Evolutionary conservation across 2,329 filamentous ascomycete genomes (phyloP).

Genomic region (Penicillium sp.): DNA sequence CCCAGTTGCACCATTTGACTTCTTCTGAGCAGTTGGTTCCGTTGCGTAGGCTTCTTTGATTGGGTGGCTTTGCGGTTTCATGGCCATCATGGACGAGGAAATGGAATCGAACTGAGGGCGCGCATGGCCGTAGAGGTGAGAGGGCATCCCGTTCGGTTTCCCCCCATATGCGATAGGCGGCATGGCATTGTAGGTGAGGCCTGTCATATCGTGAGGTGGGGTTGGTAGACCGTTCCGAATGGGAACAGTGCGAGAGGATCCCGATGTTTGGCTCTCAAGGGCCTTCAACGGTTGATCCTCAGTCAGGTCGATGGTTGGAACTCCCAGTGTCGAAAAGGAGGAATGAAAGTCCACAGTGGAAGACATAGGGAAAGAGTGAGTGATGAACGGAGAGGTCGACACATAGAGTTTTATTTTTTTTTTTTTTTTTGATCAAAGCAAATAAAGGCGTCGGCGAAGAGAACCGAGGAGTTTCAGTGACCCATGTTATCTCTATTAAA

Average conservation of each 20-base stretch:
- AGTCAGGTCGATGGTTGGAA: conserved; percentile 28
- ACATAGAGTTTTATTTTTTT: conserved; percentile 10
- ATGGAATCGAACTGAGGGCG: conserved; percentile 25
- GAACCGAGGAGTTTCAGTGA: conserved; percentile 16
- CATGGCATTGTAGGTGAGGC: conserved; percentile 40
- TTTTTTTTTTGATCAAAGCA: conserved; percentile 7
- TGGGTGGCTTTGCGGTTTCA: conserved; percentile 27
- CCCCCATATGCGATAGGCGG: conserved; percentile 34
- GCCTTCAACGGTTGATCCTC: conserved; percentile 16
- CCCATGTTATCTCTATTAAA: conserved; percentile 12
- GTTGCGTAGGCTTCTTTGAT: conserved; percentile 23
- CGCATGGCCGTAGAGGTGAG: conserved; percentile 27
- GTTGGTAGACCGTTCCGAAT: conserved; percentile 44
- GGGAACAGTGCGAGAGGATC: conserved; percentile 36
- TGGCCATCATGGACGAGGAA: conserved; percentile 24
- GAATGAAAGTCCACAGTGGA: conserved; percentile 29
- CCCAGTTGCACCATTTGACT: conserved; percentile 39
- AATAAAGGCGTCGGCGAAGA: conserved; percentile 8
- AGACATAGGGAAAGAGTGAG: conserved; percentile 35
- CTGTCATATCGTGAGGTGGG: conserved; percentile 45
- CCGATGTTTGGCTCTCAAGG: conserved; percentile 19
- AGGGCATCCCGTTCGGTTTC: conserved; percentile 28
- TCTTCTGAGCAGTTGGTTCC: conserved; percentile 29
- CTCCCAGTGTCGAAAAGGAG: conserved; percentile 26
- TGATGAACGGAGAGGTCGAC: conserved; percentile 9